Evolutionary conservation across 1,284 basidiomycete species (phyloP), one percentile per base, ranked within the genome.

Genomic region (Pterula multifida): DNA sequence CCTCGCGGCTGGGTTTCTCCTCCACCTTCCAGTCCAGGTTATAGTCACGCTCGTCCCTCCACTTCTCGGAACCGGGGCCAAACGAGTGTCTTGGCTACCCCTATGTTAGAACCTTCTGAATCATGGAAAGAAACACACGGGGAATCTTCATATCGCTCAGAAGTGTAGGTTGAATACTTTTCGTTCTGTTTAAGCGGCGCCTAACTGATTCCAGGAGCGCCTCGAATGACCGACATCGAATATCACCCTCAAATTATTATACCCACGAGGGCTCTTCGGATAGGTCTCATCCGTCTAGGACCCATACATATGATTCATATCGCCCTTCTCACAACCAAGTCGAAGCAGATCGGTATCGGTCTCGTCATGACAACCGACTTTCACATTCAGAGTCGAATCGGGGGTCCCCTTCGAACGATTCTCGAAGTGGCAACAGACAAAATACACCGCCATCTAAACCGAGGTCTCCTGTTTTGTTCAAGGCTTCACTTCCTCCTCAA

Each of bases 41-140:
- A 9, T 42, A 22, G 21, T 17, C 21, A 42, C 21, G 4, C 39
- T 22, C 39, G 39, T 9, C n/a, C 39, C 4, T 42, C 39, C 69
- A 50, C 73, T 72, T 54, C 64, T 36, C 21, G 52, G 32, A 23
- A 28, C 35, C 28, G 23, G 45, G 24, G 49, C 48, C 26, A 26
- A 32, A 35, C 50, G 50, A 48, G 49, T 28, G 42, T 60, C 50
- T 60, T 75, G 52, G 68, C 76, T 22, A 70, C 74, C 52, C 69
- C 79, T 53, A 74, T 79, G 69, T 79, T 85, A 58, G 83, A 85
- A 61, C 80, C 83, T 21, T 82, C 81, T 28, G 77, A 78, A 23
- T 64, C 68, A 47, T 86, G 85, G 85, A 83, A 80, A 60, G 75
- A 82, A 55, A 65, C 64, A 11, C 77, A 78, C 57, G 61, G 56